phyloP scores from a whole-genome alignment of 2,329 filamentous ascomycete species.

The Diaporthe sp. region DNA sequence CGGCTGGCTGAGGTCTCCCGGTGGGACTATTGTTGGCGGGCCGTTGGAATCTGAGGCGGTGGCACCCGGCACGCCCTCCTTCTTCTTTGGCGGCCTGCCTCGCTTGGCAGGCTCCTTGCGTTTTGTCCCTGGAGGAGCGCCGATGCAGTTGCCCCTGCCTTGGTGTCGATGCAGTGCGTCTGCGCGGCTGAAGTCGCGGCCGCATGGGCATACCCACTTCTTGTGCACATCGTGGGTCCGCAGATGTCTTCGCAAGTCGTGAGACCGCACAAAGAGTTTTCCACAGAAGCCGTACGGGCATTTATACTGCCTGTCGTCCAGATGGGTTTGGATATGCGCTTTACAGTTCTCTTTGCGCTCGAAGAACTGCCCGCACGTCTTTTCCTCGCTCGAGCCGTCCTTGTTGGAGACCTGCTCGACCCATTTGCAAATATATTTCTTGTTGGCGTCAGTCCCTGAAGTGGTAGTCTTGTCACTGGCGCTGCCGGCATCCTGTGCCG shows the following conservation, averaged over 20 bases:
- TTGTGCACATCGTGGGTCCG: constrained; percentile 98
- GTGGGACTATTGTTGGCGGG: constrained; percentile 17
- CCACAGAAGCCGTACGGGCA: constrained; percentile 83
- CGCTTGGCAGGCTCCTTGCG: constrained; percentile 70
- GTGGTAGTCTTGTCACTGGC: not conserved
- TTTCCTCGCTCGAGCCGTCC: constrained; percentile 38
- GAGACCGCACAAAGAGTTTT: constrained; percentile 96
- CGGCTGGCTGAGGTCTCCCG: constrained; percentile 38
- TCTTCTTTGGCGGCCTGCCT: constrained; percentile 73
- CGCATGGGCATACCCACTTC: constrained; percentile 94
- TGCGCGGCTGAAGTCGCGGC: constrained; percentile 93
- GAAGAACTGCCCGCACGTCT: constrained; percentile 89
- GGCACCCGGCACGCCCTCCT: constrained; percentile 33
- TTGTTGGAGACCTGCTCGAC: constrained; percentile 32
- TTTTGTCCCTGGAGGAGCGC: constrained; percentile 86
- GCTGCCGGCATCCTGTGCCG: constrained; percentile 7
- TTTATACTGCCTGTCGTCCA: constrained; percentile 94
- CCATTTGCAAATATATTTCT: constrained; percentile 42
- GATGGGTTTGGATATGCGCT: constrained; percentile 96
- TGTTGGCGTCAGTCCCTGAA: constrained; percentile 29
- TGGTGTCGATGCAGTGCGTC: constrained; percentile 95
- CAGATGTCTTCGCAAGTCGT: constrained; percentile 96
- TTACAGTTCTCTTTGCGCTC: constrained; percentile 99
- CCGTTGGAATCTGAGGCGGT: constrained; percentile 14
- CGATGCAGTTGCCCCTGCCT: constrained; percentile 96